Evolutionary conservation across 2,329 filamentous ascomycete genomes (phyloP).

Genomic region (Pseudocercospora fuligena): DNA sequence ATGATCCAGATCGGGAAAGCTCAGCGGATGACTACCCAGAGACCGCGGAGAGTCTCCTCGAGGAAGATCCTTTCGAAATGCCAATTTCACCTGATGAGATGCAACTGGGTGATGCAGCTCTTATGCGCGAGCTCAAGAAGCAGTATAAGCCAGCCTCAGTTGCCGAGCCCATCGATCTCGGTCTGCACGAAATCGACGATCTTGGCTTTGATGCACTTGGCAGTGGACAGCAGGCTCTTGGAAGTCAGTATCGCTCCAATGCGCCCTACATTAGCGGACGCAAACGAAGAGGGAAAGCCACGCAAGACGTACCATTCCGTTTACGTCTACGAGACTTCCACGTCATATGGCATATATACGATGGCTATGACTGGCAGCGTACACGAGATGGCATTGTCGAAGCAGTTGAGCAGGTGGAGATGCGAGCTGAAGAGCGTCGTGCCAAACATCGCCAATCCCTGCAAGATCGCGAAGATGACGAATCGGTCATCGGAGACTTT

Average conservation of each 20-base stretch:
- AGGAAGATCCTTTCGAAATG: slow-evolving; percentile 47
- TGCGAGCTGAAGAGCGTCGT: slow-evolving; percentile 76
- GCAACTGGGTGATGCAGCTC: slow-evolving; percentile 38
- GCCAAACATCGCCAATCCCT: slow-evolving; percentile 61
- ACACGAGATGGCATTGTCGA: slow-evolving; percentile 86
- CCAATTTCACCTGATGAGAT: slow-evolving; percentile 34
- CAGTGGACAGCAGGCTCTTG: slow-evolving; percentile 35
- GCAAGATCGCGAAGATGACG: slow-evolving; percentile 70
- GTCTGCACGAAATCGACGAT: slow-evolving; percentile 39
- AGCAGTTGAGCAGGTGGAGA: slow-evolving; percentile 86
- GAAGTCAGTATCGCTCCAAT: slow-evolving; percentile 39
- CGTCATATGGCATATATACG: slow-evolving; percentile 96
- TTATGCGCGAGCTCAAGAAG: slow-evolving; percentile 39
- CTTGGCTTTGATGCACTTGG: slow-evolving; percentile 42
- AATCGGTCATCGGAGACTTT: slow-evolving; percentile 89
- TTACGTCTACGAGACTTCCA: slow-evolving; percentile 84
- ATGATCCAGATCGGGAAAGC: slow-evolving; percentile 30
- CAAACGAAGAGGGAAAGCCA: background rate
- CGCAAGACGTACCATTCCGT: slow-evolving; percentile 59
- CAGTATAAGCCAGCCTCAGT: slow-evolving; percentile 33
- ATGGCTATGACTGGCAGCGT: slow-evolving; percentile 93
- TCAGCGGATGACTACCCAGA: slow-evolving; percentile 31
- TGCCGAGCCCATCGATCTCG: slow-evolving; percentile 33
- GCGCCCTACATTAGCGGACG: slow-evolving; percentile 29
- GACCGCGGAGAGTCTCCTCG: slow-evolving; percentile 44